phyloP scores from a whole-genome alignment of 2,329 filamentous ascomycete genomes.

The Verticillium isaacii region DNA sequence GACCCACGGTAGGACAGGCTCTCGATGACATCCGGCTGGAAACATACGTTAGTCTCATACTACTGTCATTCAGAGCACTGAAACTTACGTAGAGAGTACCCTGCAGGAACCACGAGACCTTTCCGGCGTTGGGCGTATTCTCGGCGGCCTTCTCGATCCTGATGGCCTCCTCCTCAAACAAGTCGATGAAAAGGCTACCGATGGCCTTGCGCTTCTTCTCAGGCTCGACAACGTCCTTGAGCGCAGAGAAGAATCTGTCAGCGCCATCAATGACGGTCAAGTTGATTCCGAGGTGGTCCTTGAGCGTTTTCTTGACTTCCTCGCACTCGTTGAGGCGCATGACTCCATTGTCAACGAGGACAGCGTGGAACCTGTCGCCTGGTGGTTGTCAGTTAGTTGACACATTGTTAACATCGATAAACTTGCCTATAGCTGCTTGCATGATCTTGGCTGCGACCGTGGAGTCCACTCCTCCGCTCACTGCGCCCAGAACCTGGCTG shows the following conservation, averaged over 20 bases:
- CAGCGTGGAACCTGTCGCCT: conserved; percentile 1
- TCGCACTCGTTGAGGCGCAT: conserved; percentile 83
- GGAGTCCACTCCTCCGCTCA: conserved; percentile 73
- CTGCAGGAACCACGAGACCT: conserved; percentile 83
- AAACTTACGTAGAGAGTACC: conserved; percentile 58
- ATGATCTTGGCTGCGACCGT: conserved; percentile 86
- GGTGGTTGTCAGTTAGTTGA: not conserved
- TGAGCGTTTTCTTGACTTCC: conserved; percentile 74
- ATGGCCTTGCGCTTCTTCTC: conserved; percentile 93
- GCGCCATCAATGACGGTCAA: conserved; percentile 80
- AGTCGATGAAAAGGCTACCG: conserved; percentile 53
- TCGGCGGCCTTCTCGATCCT: conserved; percentile 67
- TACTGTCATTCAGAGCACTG: not conserved
- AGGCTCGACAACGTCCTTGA: conserved; percentile 72
- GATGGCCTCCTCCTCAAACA: conserved; percentile 15
- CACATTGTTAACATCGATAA: conserved; percentile 3
- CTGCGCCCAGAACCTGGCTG: conserved; percentile 69
- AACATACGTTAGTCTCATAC: not conserved
- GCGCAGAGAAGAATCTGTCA: conserved; percentile 69
- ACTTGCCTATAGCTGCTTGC: conserved; percentile 67
- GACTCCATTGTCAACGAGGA: conserved; percentile 80
- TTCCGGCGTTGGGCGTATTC: conserved; percentile 62
- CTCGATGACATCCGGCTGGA: conserved; percentile 35
- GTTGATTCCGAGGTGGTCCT: conserved; percentile 80
- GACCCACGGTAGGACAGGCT: conserved; percentile 35